Base-by-base conservation (phyloP, 805 yeast genomes). In the Torulaspora indica region DNA sequence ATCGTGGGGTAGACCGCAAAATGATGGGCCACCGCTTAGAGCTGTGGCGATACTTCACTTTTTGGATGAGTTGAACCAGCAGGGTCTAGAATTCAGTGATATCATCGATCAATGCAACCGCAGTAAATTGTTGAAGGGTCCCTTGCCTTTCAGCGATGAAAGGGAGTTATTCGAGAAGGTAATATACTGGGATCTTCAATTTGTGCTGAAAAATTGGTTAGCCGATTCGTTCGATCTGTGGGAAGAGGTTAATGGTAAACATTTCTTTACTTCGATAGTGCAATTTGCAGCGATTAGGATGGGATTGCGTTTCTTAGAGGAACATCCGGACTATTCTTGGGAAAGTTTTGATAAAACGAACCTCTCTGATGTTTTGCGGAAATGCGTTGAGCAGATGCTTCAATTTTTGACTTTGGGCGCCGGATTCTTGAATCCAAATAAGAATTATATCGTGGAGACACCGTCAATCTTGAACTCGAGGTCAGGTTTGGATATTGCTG, bases 1-100 rank as follows among this genome's bases (percentile, higher is more conserved):
- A 2, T 61, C 69, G 28, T 91, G 98, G 98, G 98, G 98, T 2
- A 73, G 98, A 54, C 98, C 98, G 1, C 98, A 91, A 66, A 76
- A 88, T 47, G 98, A 91, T 63, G 98, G 98, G 0, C 96, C 98
- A 0, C 90, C 95, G 1, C 71, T 91, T 45, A 74, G 97, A 55
- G 74, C 81, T 8, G 73, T 82, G 44, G 75, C 95, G 1, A 72
- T 82, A 17, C 63, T 77, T 30, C 75, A 75, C 48, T 85, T 78
- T 58, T 53, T 85, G 47, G 64, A 68, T 17, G 53, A 74, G 2
- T 62, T 81, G 46, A 53, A 63, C 5, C 57, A 63, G 20, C 61
- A 62, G 43, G 58, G 64, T 15, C 17, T 46, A 37, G 8, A 57
- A 49, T 50, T 53, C 12, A 43, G 59, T 0, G 59, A 63, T n/a